These are phyloP conservation scores for Penicillium cataractarum DNA, from an alignment of 495 filamentous ascomycete species.

Conservation along the genomic window DNA sequence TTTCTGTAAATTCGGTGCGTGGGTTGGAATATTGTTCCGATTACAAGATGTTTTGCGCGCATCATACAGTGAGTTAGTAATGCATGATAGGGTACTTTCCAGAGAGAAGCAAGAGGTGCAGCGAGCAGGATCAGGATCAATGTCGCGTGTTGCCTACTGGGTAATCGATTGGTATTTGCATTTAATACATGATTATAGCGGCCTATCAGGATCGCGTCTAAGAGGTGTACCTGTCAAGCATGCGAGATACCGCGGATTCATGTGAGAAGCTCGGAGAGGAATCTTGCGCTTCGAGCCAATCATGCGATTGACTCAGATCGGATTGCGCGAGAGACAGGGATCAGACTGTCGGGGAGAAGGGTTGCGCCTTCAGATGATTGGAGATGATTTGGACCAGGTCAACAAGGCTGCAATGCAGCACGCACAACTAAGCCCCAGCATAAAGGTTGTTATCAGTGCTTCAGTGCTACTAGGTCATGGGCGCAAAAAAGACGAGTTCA, in stretches of 20 bases:
- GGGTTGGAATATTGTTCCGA: not conserved
- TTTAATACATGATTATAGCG: not conserved
- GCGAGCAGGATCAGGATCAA: not conserved
- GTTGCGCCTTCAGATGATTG: conserved; percentile 13
- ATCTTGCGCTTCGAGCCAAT: conserved; percentile 16
- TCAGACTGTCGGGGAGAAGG: conserved; percentile 15
- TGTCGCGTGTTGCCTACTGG: not conserved
- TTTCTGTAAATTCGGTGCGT: too few relatives aligned
- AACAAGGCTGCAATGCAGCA: conserved; percentile 7
- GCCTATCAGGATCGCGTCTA: conserved; percentile 8
- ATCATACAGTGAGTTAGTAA: not conserved
- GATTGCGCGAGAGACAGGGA: conserved; percentile 25
- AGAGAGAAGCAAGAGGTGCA: too few relatives aligned
- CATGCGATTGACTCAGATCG: not conserved
- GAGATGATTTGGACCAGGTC: conserved; percentile 12
- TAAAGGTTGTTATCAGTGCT: not conserved
- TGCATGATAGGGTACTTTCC: too few relatives aligned
- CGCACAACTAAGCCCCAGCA: not conserved
- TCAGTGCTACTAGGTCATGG: not conserved
- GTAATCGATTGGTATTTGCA: not conserved
- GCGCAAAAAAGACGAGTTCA: not conserved
- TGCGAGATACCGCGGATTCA: conserved; percentile 34
- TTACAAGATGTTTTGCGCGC: not conserved
- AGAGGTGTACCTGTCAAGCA: conserved; percentile 29
- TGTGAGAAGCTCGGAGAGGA: conserved; percentile 22